Evolutionary conservation across 2,329 filamentous ascomycete species (phyloP), one percentile per base, ranked within the genome.

Genomic region (Podosphaera xanthii): DNA sequence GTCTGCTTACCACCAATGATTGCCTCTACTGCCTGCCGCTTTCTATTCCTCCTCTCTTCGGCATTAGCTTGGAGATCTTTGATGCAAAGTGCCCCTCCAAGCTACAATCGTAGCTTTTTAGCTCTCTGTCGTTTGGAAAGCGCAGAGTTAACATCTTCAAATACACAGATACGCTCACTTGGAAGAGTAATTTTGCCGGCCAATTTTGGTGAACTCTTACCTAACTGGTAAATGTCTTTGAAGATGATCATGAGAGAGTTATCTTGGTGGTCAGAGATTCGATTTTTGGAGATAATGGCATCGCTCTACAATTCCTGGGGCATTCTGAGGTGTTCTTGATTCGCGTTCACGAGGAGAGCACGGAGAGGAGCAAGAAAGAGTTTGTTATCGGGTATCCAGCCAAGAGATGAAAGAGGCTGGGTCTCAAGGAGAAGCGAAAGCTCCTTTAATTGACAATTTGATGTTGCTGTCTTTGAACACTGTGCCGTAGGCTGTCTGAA

Each of bases 341-440:
- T 61, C 30, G 38, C 49, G 35, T 50, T 60, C 58, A n/a, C 55
- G n/a, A 59, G 60, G 6, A 54, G 58, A 56, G 40, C 54, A 57
- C 46, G 54, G 55, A 57, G 61, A 36, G 46, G 61, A 59, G 59
- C 58, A 61, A 60, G 61, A 22, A 22, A 22, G 63, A 60, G 65
- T 67, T 59, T 59, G 61, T 60, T 65, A 63, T 59, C 61, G 61
- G 10, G 66, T 52, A 59, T 67, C 60, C 61, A 71, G 67, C 64
- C 68, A 46, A 46, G 40, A 46, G 40, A 58, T 44, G 31, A 58
- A 4, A 46, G 55, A 36, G 30, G 22, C 8, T 5, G 38, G 22
- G 22, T 71, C 59, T 55, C 66, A 64, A 62, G 66, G 69, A 58
- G 69, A 61, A 62, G 71, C 61, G 31, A 69, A 40, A 57, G 68